phyloP scores from a whole-genome alignment of 768 basidiomycete species.

The Melanogaster broomeanus region DNA sequence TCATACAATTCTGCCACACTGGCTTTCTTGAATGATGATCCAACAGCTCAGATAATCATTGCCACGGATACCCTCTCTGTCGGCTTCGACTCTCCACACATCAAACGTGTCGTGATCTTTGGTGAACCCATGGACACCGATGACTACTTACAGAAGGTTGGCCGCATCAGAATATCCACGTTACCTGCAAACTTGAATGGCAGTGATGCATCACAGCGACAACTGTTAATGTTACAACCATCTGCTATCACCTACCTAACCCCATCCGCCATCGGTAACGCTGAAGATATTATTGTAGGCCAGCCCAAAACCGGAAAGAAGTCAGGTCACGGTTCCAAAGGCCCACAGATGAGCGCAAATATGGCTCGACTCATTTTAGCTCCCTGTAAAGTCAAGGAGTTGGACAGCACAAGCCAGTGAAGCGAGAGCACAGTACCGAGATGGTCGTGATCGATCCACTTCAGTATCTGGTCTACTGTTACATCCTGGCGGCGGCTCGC shows the following conservation, averaged over 20 bases:
- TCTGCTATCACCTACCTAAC: too few relatives aligned
- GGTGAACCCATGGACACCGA: constrained; percentile 2
- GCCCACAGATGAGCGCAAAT: background rate
- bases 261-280: too few relatives aligned
- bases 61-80: constrained; percentile 8
- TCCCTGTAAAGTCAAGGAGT: background rate
- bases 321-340: background rate
- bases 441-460: too few relatives aligned
- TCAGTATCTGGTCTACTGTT: too few relatives aligned
- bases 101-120: constrained; percentile 8
- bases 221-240: background rate
- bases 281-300: too few relatives aligned
- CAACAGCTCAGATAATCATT: constrained; percentile 6
- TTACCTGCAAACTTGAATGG: background rate
- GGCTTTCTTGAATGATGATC: constrained; percentile 2
- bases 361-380: background rate
- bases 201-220: background rate
- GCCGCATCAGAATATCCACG: background rate
- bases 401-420: too few relatives aligned
- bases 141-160: constrained; percentile 4
- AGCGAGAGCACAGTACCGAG: too few relatives aligned
- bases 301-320: too few relatives aligned
- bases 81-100: constrained; percentile 8
- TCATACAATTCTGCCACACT: constrained; percentile 4
- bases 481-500: too few relatives aligned